phyloP scores from a whole-genome alignment of 1,284 basidiomycete genomes.

The Coniferiporia weirii region DNA sequence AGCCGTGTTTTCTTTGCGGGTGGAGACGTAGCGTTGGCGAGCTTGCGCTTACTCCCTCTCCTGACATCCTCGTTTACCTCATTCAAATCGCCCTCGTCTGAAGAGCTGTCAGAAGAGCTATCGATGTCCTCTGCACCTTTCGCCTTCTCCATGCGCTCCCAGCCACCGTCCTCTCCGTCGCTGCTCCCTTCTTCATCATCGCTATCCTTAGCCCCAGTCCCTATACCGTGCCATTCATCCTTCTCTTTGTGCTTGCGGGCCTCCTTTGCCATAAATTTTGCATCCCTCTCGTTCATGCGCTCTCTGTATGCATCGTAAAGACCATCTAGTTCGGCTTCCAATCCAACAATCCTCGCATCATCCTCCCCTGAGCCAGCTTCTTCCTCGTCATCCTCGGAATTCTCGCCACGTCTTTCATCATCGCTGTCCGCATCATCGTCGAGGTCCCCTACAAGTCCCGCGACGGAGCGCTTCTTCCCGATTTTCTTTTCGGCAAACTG shows the following conservation, averaged over 20 bases:
- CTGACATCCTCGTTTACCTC: slow-evolving; percentile 30
- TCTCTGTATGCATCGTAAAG: slow-evolving; percentile 88
- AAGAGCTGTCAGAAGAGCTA: slow-evolving; percentile 51
- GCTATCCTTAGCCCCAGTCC: slow-evolving; percentile 27
- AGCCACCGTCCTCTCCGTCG: slow-evolving; percentile 65
- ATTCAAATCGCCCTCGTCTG: slow-evolving; percentile 45
- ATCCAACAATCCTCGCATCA: slow-evolving; percentile 53
- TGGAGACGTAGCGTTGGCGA: slow-evolving; percentile 28
- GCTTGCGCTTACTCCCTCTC: slow-evolving; percentile 39
- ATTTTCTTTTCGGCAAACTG: slow-evolving; percentile 53
- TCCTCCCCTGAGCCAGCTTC: slow-evolving; percentile 67
- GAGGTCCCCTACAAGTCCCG: slow-evolving; percentile 46
- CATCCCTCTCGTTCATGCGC: slow-evolving; percentile 78
- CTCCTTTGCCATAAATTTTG: slow-evolving; percentile 88
- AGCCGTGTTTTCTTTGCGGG: slow-evolving; percentile 35
- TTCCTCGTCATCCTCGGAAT: slow-evolving; percentile 38
- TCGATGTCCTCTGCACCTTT: slow-evolving; percentile 57
- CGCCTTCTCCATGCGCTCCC: slow-evolving; percentile 61
- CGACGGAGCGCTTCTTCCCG: slow-evolving; percentile 39
- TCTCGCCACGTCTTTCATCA: slow-evolving; percentile 31
- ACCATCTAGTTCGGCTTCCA: slow-evolving; percentile 85
- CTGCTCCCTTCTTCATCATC: slow-evolving; percentile 37
- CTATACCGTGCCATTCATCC: slow-evolving; percentile 78
- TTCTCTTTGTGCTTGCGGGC: slow-evolving; percentile 71
- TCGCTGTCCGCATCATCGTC: slow-evolving; percentile 37